Base-by-base conservation (phyloP, 192 early-diverging fungal genomes). In the Umbelopsis ramanniana region DNA sequence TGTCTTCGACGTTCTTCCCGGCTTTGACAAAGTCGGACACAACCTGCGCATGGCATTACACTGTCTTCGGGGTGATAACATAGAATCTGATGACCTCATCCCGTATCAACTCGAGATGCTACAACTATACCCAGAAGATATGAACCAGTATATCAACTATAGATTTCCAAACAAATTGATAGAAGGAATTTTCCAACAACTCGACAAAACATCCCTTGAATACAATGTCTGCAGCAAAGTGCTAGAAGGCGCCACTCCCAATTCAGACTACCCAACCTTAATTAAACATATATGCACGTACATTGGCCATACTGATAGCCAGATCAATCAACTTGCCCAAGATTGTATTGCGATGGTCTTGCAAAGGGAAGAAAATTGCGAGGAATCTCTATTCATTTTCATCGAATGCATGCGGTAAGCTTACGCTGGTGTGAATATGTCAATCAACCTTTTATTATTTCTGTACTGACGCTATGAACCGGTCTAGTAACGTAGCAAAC, bases 341-440 rank as follows among this genome's bases (percentile, higher is more conserved):
- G n/a, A 29, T 1, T 63, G 29, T 63, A 3, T 63, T 0, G 10
- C 35, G 17, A 3, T 37, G 14, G 33, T 29, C 3, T 33, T 35
- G 26, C 15, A 5, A 8, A 50, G 17, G 6, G 17, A 19, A 21
- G 48, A 50, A 19, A n/a, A 29, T 37, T 63, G 24, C 2, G 29
- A 29, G 35, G 57, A 63, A 4, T 37, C 29, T 12, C 33, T 63
- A 63, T 63, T 63, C 26, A 3, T 14, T 3, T 63, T 37, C 26
- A 63, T 63, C 26, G 57, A 63, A 37, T 63, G 33, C n/a, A 37
- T 63, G 19, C 26, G 57, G 57, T 37, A 3, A 37, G 57, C 10
- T 6, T 1, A 26, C 4, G 0, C 3, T 22, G 26, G 12, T 6
- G 0, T 29, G 53, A 21, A 14, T 26, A 4, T 9, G 1, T 6